Percentiles rank a stretch among this genome's conserved stretches.
Evolutionary conservation across 768 basidiomycete species (phyloP).

Genomic region (Lactarius pseudohatsudake): DNA sequence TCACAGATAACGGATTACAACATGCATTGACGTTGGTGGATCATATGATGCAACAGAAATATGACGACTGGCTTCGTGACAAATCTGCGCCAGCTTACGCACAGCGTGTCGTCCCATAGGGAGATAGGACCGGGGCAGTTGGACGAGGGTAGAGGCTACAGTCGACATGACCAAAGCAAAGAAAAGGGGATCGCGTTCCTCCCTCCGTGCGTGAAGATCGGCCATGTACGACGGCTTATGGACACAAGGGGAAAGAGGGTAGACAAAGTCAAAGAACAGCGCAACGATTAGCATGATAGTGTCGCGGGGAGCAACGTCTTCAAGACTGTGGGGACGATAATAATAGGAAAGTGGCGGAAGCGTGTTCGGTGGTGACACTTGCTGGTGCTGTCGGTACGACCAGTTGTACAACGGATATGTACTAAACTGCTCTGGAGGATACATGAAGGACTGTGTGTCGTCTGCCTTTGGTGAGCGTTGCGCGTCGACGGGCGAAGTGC

Average conservation of each 20-base stretch:
- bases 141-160: constrained; percentile 82
- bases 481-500: constrained; percentile 42
- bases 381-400: constrained; percentile 67
- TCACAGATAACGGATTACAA: constrained; percentile 87
- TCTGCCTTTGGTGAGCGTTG: constrained; percentile 41
- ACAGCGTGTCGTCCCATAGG: constrained; percentile 84
- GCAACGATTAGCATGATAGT: constrained; percentile 80
- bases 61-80: constrained; percentile 79
- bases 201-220: constrained; percentile 75
- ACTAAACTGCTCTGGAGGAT: constrained; percentile 55
- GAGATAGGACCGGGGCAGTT: constrained; percentile 84
- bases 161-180: constrained; percentile 90
- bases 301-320: constrained; percentile 79
- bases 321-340: constrained; percentile 72
- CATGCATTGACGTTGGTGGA: constrained; percentile 80
- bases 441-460: constrained; percentile 40
- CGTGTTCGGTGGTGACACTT: constrained; percentile 44
- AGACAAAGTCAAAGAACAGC: constrained; percentile 92
- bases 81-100: constrained; percentile 79
- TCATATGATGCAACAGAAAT: constrained; percentile 80
- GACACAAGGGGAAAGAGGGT: constrained; percentile 86
- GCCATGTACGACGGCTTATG: constrained; percentile 92
- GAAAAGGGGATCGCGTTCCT: constrained; percentile 88
- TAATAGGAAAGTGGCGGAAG: constrained; percentile 67
- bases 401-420: constrained; percentile 68